phyloP scores from a whole-genome alignment of 768 basidiomycete species.

The Amyloporia xantha region DNA sequence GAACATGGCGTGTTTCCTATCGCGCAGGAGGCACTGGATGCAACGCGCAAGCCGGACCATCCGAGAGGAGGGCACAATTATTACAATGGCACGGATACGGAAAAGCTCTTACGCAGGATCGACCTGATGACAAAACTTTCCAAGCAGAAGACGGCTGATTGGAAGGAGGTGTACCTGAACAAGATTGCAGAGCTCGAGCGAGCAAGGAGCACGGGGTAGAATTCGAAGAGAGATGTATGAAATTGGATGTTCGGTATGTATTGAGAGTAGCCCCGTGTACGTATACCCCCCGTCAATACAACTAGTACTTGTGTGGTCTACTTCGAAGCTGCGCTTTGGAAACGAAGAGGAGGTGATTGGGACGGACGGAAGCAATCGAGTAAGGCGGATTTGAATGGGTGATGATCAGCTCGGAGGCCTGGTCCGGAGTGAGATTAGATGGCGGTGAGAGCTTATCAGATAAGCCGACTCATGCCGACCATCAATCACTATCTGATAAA shows the following conservation, averaged over 20 bases:
- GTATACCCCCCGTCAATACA: too few species aligned
- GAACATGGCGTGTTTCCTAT: constrained; percentile 41
- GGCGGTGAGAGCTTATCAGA: constrained; percentile 2
- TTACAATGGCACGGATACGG: constrained; percentile 50
- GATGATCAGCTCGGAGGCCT: constrained; percentile 1
- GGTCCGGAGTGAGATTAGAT: neutral
- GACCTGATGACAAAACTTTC: constrained; percentile 36
- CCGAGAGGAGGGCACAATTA: constrained; percentile 60
- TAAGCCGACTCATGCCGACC: constrained; percentile 1
- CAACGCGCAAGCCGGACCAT: constrained; percentile 22
- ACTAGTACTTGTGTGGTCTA: too few species aligned
- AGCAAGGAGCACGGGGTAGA: neutral
- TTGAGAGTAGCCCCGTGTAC: neutral
- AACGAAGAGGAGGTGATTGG: neutral
- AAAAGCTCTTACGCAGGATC: constrained; percentile 36
- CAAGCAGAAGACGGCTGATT: constrained; percentile 25
- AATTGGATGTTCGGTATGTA: neutral
- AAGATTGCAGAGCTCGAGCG: constrained; percentile 7
- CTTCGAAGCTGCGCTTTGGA: too few species aligned
- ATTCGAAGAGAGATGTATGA: neutral
- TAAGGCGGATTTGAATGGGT: neutral
- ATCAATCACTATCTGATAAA: constrained; percentile 17
- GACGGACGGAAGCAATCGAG: neutral
- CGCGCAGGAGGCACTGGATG: constrained; percentile 12
- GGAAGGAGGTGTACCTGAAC: constrained; percentile 30